Base-by-base conservation (phyloP, 306 rosid species). In the Prosopis cineraria region DNA sequence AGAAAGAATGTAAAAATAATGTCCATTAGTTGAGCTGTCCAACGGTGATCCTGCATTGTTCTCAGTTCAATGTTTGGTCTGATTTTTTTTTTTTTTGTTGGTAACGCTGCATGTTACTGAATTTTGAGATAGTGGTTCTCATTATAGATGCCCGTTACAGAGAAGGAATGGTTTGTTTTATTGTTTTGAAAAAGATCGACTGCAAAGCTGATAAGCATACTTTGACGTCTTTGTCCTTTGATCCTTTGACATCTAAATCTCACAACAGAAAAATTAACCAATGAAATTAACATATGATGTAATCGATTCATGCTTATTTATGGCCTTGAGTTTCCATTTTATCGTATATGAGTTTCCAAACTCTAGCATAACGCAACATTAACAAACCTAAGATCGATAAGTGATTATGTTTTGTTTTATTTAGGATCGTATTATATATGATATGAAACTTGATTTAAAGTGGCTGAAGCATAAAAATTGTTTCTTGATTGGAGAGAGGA, bases 61-160 rank as follows among this genome's bases (percentile, higher is more conserved):
- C 10, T 34, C 44, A 31, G 69, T 34, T 64, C 69, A 64, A 31
- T 64, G 16, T 8, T 34, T 7, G 16, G 70, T 19, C 29, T 65
- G 8, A 3, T n/a, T 65, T 9, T 25, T 55, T 9, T 33, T 34
- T 34, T 34, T 34, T 2, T 19, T 52, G n/a, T n/a, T n/a, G n/a
- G 3, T n/a, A 36, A 8, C 44, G 36, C 17, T 41, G 6, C 11
- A 39, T 27, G 65, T 13, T 79, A 40, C 36, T 52, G 7, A 33
- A 73, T 65, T 53, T 65, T 75, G 52, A 65, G 75, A n/a, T 29
- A 13, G 24, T 13, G 31, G 48, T 73, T 64, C 78, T 62, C 22
- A 50, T 37, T 79, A 41, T 14, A 31, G 29, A 66, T 17, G 34
- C 36, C 20, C 39, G 9, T 3, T 63, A 36, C 30, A n/a, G 34